These are phyloP conservation scores for Coemansia sp. DNA, from an alignment of 192 early-diverging fungal genomes.

Conservation along the genomic window DNA sequence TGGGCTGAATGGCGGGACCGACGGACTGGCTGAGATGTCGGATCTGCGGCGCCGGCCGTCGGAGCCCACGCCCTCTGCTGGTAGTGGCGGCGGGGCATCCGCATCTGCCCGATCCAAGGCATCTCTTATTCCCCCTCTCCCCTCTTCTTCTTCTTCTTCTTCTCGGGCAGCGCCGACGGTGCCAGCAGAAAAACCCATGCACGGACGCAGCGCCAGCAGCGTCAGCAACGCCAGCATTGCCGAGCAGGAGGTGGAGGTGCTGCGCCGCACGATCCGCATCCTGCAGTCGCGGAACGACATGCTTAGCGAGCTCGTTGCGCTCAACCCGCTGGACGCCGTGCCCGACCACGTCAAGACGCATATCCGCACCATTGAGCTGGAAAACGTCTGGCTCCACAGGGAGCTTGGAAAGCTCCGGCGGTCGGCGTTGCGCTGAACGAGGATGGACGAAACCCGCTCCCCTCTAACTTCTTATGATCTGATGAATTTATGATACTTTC, in stretches of 20 bases:
- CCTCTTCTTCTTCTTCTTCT: neutral
- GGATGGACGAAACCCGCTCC: neutral
- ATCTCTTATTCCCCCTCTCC: no score
- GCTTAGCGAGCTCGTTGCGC: constrained; percentile 28
- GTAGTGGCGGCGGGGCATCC: neutral
- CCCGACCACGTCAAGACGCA: constrained; percentile 28
- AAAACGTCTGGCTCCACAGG: constrained; percentile 44
- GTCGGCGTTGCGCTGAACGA: neutral
- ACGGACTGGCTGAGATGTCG: neutral
- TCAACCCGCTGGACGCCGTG: constrained; percentile 24
- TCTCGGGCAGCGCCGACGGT: neutral
- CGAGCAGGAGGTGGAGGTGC: constrained; percentile 23
- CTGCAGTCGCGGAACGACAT: constrained; percentile 45
- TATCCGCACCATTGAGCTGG: constrained; percentile 51
- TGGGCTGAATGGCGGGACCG: neutral
- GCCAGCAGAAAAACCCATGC: neutral
- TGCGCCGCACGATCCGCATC: constrained; percentile 23
- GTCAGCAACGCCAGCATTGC: neutral
- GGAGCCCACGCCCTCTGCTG: constrained; percentile 11
- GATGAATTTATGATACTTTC: neutral
- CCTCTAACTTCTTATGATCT: no score
- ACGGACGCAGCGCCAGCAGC: neutral
- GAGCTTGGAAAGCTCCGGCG: constrained; percentile 15
- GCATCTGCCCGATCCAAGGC: neutral
- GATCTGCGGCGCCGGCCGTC: constrained; percentile 16